Base-by-base conservation (phyloP, 1,284 basidiomycete species). In the Rhodotorula sp. region DNA sequence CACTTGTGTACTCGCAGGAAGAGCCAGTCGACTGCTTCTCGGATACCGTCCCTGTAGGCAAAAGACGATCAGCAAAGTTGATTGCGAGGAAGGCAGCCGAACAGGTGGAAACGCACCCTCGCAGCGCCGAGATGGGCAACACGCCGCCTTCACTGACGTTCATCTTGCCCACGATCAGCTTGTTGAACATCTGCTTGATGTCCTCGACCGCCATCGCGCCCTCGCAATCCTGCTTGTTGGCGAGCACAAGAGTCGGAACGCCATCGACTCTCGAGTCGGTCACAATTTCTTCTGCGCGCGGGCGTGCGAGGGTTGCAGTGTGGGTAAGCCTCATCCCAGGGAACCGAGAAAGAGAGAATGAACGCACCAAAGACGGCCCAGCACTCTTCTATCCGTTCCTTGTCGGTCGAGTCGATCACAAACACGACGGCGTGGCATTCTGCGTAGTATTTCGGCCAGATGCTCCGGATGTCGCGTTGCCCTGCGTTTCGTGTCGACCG, bases 351-450 rank as follows among this genome's bases (percentile, higher is more conserved):
- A 15, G 49, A 56, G 31, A 21, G 16, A 21, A 14, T 8, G 34
- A 2, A 46, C 72, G 56, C 82, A 94, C 93, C 92, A 79, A 97
- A 97, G 10, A 93, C 93, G 76, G 92, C 90, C 93, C 93, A 97
- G 20, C 91, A 91, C 83, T 96, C 93, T 67, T 89, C 87, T 58
- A 97, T 82, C 52, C 93, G 84, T 78, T 91, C 91, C 64, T 89
- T 85, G 83, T 97, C 93, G 69, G 90, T 87, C 7, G 92, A 92
- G 80, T 97, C 93, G 63, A 97, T 88, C 63, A 96, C 90, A 78
- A 91, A 96, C 46, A 91, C 91, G 58, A 97, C 91, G 15, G 93
- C 93, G 80, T 97, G 93, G 77, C 92, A 95, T 80, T 96, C 92
- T 70, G 92, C 90, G 79, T 95, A 97, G 82, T 97, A 97, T 77